These are phyloP conservation scores for Saitozyma podzolica DNA, from an alignment of 768 basidiomycete species.

Conservation along the genomic window DNA sequence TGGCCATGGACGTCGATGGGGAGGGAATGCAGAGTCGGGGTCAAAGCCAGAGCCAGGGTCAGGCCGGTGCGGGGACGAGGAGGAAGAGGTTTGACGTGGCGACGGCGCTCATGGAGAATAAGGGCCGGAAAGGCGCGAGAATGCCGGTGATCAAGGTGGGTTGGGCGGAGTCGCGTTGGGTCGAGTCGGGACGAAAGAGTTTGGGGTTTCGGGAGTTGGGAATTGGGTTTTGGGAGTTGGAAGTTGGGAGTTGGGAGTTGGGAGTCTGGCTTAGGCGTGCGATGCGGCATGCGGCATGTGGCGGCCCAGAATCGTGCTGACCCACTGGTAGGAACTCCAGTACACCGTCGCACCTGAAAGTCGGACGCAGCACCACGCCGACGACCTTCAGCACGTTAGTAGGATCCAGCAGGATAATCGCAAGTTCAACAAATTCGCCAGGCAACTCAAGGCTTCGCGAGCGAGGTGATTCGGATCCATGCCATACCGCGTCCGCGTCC, in stretches of 20 bases:
- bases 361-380: conserved; percentile 28
- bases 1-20: conserved; percentile 2
- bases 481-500: too few relatives aligned
- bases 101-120: conserved; percentile 36
- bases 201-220: too few relatives aligned
- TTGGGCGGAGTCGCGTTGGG: too few relatives aligned
- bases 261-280: not conserved
- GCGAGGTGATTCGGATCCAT: too few relatives aligned
- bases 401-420: conserved; percentile 39
- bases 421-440: conserved; percentile 46
- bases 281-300: not conserved
- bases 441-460: conserved; percentile 10
- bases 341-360: conserved; percentile 41
- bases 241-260: too few relatives aligned
- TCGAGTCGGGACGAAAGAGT: not conserved
- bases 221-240: too few relatives aligned
- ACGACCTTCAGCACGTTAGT: conserved; percentile 30
- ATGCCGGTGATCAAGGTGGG: conserved; percentile 28
- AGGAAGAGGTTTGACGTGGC: conserved; percentile 32
- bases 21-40: conserved; percentile 6
- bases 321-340: conserved; percentile 31
- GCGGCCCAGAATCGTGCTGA: not conserved
- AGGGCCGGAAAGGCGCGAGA: conserved; percentile 37
- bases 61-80: conserved; percentile 6
- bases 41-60: conserved; percentile 10